Base-by-base conservation (phyloP, 805 yeast genomes). In the Wickerhamomyces xylosicus region DNA sequence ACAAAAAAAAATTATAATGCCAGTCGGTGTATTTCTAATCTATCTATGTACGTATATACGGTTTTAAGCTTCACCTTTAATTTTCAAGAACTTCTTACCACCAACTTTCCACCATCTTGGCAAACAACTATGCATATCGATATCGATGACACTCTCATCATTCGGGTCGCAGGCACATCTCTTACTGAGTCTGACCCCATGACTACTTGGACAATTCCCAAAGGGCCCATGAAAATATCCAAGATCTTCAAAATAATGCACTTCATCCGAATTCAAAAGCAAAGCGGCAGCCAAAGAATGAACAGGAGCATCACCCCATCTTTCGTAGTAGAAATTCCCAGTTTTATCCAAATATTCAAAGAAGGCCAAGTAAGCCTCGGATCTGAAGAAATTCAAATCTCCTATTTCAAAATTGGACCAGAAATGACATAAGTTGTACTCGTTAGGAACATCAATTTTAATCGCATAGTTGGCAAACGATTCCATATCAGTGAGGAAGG, bases 271-370 rank as follows among this genome's bases (percentile, higher is more conserved):
- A 44, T 77, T 72, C 44, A 84, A 59, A 34, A 84, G 56, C 33
- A 84, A 56, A 0, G 82, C 56, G 1, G 73, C 77, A 1, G 77
- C 95, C 21, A 85, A 64, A 0, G 90, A 67, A 56, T 86, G 95
- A 14, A 86, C 84, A 0, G 95, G 95, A 0, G 95, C 95, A 61
- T 87, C 96, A 14, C 96, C 96, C 96, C 96, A 87, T 42, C 95
- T 63, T 59, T 86, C 95, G 41, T 82, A 80, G 57, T 81, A 81
- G 54, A 85, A 84, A 4, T 92, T 92, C 36, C 86, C 89, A 16
- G 73, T 65, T 22, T 66, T 50, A 56, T 84, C 85, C 45, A 85
- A 65, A 56, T 63, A 64, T 20, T 79, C 71, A 54, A 84, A 85
- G 56, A 68, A 83, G 39, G 64, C 66, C 34, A 61, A 53, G 58